Conservation (phyloP, 2,329 filamentous ascomycete species). For the Botrytis elliptica region DNA sequence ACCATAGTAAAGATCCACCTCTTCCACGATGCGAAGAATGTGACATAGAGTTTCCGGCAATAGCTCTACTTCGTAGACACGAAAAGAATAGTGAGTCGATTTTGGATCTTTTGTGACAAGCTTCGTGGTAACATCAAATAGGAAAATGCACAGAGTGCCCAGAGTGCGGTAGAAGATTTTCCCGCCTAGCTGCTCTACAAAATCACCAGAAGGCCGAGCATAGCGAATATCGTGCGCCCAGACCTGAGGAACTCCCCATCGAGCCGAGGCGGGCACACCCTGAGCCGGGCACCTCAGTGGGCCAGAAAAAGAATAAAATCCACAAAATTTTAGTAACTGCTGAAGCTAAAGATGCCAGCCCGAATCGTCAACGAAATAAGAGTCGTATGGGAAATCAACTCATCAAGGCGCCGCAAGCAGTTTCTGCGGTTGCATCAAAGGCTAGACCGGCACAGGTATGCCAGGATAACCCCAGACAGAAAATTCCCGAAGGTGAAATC, state of each 20-base stretch:
- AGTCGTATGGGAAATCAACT: not conserved
- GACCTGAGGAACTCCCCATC: not conserved
- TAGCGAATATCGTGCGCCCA: not conserved
- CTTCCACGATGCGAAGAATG: not conserved
- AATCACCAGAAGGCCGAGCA: not conserved
- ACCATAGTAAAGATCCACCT: not conserved
- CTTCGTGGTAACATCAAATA: not conserved
- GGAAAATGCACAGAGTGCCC: not conserved
- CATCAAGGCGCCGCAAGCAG: not conserved
- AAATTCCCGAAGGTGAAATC: not conserved
- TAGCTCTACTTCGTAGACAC: not conserved
- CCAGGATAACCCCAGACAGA: not conserved
- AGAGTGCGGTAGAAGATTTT: constrained; percentile 3
- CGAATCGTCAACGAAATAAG: not conserved
- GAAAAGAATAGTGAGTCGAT: not conserved
- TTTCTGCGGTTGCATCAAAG: not conserved
- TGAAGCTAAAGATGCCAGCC: not conserved
- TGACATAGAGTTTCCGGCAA: not conserved
- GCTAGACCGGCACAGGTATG: not conserved
- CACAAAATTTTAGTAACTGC: not conserved
- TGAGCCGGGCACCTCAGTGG: not conserved
- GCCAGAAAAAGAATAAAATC: not conserved
- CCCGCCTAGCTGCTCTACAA: not conserved
- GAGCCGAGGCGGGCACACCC: not conserved
- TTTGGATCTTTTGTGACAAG: no score